Evolutionary conservation across 2,329 filamentous ascomycete species (phyloP), one percentile per base, ranked within the genome.

Genomic region (Penicillium sp.): DNA sequence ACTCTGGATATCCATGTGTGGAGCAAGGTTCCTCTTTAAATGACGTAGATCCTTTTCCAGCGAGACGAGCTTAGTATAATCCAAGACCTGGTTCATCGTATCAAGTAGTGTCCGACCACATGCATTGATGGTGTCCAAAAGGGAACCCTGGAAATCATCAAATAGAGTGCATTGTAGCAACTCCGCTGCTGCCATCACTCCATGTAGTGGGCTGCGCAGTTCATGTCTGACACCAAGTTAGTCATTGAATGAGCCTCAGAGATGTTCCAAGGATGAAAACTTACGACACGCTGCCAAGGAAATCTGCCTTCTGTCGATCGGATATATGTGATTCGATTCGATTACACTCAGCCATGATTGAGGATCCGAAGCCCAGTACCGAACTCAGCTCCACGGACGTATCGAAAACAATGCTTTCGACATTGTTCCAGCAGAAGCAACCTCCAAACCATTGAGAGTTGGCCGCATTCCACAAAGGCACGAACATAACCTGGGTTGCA

Each of bases 41-140:
- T 62, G 59, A 13, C 61, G 63, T 55, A 60, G 62, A 16, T 58
- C 61, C 46, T 61, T 61, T 41, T 67, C 64, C 47, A 67, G 42
- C 9, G 65, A 65, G 10, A 67, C 58, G 16, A 82, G 76, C 52
- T 81, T 80, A 18, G 76, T 77, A 38, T 75, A 81, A 49, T 72
- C 70, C 13, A 72, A 54, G 1, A 72, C 64, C 45, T 72, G 68
- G 29, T 72, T 68, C 58, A 72, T 68, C 0, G 70, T 72, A 47
- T 72, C 70, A 3, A 72, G 57, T 14, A 72, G 50, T 2, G 69
- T 72, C 35, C 65, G 64, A 2, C 68, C 69, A 44, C 70, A 72
- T 1, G 68, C 68, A 45, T 70, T 65, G 41, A 72, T 64, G 0
- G 67, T 70, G 12, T 69, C 64, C 9, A 72, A 52, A 13, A 72